Evolutionary conservation across 768 basidiomycete genomes (phyloP).

Genomic region (Russula dissimulans): DNA sequence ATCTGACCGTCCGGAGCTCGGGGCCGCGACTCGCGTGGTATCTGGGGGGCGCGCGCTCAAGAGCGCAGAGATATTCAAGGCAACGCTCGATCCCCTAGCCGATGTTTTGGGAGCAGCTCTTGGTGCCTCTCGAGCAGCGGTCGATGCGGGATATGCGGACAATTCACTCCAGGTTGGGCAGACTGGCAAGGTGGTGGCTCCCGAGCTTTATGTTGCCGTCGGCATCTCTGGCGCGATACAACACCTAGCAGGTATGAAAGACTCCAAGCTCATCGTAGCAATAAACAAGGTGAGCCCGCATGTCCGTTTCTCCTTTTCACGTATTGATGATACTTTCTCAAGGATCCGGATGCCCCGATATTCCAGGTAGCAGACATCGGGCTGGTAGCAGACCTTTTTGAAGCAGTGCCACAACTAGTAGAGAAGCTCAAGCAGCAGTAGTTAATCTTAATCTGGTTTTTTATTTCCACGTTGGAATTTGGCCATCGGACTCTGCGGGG

Average conservation of each 20-base stretch:
- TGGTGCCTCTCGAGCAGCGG: constrained; percentile 96
- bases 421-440: constrained; percentile 61
- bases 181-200: constrained; percentile 97
- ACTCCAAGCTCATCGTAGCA: constrained; percentile 95
- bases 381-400: constrained; percentile 87
- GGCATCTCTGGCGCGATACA: constrained; percentile 99
- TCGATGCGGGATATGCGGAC: constrained; percentile 96
- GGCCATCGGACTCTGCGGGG: neutral
- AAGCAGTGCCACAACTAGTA: constrained; percentile 83
- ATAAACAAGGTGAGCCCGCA: constrained; percentile 73
- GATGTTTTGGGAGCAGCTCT: constrained; percentile 92
- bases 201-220: constrained; percentile 90
- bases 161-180: constrained; percentile 99
- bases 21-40: constrained; percentile 78
- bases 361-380: constrained; percentile 98
- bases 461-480: neutral
- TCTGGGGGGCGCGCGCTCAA: constrained; percentile 95
- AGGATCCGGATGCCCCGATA: constrained; percentile 97
- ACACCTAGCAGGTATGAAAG: constrained; percentile 99
- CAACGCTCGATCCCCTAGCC: constrained; percentile 81
- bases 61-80: constrained; percentile 86
- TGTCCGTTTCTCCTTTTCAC: neutral
- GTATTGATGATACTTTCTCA: constrained; percentile 5
- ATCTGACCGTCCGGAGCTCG: constrained; percentile 89
- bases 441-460: neutral